Evolutionary conservation across 768 basidiomycete species (phyloP), one percentile per base, ranked within the genome.

Genomic region (Rhizopogon roseolus): DNA sequence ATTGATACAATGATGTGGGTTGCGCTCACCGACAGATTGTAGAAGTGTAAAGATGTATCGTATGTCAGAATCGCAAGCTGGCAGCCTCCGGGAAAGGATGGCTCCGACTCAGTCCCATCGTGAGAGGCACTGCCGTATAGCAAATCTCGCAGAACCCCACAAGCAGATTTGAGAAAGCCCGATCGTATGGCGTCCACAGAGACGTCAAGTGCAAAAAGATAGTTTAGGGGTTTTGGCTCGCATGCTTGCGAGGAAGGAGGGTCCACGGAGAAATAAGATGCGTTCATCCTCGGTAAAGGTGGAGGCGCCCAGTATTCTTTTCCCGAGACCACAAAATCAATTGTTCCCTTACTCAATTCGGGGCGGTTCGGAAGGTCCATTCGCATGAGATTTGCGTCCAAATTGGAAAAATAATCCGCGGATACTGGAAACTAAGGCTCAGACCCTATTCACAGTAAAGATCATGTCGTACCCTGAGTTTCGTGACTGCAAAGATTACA

Each of bases 401-500:
- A 73, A 59, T 88, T 86, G 59, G 81, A 89, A 66, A 92, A 97
- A 69, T 96, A 96, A 45, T 88, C 86, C 10, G 84, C 68, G 10
- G 80, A 73, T 45, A 97, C 95, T 96, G 62, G 3, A 43, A 36
- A 17, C 4, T 2, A 36, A 25, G 11, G 52, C 22, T 37, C 11
- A 49, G 19, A 27, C 32, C 10, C 28, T 22, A 17, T 34, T 29
- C 29, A 54, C 34, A 22, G 16, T 22, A 41, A 43, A 39, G 25
- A 37, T 57, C 19, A 36, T 44, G 49, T 0, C 34, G 22, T 36
- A 95, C 96, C 94, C 74, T 84, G 79, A n/a, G 90, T 93, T 63
- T 88, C 82, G 59, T 85, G 80, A 2, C 75, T 71, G 71, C 97
- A 99, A 14, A 99, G 66, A 75, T 98, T 98, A 67, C 97, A 99